Percentiles rank a stretch among this genome's conserved stretches.
These are phyloP conservation scores for Pythium guiyangense DNA, from an alignment of 352 stramenopile species.

Conservation along the genomic window DNA sequence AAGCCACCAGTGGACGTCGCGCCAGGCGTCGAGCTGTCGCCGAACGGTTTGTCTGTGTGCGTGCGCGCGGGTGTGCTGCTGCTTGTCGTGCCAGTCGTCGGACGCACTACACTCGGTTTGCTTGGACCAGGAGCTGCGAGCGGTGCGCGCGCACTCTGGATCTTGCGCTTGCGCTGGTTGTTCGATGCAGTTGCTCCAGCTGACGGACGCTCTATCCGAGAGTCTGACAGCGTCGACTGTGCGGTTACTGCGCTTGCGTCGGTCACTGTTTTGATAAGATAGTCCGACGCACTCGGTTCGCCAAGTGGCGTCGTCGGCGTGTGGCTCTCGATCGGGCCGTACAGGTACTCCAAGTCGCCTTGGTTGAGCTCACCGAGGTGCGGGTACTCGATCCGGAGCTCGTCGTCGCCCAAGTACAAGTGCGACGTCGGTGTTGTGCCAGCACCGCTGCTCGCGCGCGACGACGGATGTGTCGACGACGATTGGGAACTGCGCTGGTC, in stretches of 20 bases:
- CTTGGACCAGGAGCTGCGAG: neutral
- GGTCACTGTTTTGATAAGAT: conserved; percentile 24
- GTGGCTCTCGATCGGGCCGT: conserved; percentile 47
- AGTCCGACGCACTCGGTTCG: conserved; percentile 13
- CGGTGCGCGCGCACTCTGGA: conserved; percentile 2
- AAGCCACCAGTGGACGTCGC: conserved; percentile 18
- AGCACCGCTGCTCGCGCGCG: neutral
- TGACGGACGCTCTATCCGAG: conserved; percentile 42
- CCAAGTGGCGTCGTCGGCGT: conserved; percentile 44
- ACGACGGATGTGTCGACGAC: conserved; percentile 4
- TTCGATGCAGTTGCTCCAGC: conserved; percentile 13
- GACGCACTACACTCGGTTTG: neutral
- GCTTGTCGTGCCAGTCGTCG: neutral
- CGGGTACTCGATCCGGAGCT: conserved; percentile 72
- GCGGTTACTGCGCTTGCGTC: conserved; percentile 2
- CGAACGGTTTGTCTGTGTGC: neutral
- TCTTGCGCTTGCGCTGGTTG: conserved; percentile 38
- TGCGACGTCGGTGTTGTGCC: conserved; percentile 9
- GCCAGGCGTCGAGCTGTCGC: neutral
- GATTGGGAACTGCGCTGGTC: conserved; percentile 15
- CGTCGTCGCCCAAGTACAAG: conserved; percentile 45
- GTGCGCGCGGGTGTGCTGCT: neutral
- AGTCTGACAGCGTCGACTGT: conserved; percentile 16
- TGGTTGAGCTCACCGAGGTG: conserved; percentile 68
- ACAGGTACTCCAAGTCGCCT: conserved; percentile 69